A percentile compares a stretch with the other conserved stretches of the same genome.
Evolutionary conservation across 148 eudicot genomes (phyloP).

Genomic region (Camellia granthamiana): DNA sequence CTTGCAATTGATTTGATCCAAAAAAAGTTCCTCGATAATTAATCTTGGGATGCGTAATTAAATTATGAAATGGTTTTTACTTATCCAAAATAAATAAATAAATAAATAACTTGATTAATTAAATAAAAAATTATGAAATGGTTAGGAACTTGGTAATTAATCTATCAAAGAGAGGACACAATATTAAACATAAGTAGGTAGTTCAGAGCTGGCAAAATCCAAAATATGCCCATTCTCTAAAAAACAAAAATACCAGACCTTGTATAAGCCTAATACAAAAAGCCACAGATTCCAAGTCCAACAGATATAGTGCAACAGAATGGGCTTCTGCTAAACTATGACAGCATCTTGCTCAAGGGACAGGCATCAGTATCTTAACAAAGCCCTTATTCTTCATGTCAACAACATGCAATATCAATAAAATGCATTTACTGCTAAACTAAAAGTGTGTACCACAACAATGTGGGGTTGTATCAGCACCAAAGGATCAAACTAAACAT

Average conservation of each 20-base stretch:
- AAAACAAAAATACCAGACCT: background rate
- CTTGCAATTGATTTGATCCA: background rate
- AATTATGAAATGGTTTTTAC: background rate
- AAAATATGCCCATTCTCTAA: background rate
- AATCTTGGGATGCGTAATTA: background rate
- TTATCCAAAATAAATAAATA: too few species aligned
- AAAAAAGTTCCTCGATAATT: background rate
- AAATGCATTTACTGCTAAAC: background rate
- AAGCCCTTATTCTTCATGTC: background rate
- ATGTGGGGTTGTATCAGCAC: background rate
- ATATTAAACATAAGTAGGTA: background rate
- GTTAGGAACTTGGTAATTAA: background rate
- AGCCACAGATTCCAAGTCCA: background rate
- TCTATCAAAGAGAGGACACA: background rate
- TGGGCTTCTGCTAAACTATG: background rate
- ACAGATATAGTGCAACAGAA: background rate
- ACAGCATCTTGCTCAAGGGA: background rate
- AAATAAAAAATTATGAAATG: background rate
- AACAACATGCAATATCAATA: background rate
- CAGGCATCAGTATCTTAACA: background rate
- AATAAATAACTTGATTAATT: too few species aligned
- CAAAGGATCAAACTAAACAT: background rate
- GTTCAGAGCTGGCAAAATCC: constrained; percentile 8
- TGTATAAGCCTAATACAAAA: background rate
- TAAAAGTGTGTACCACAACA: background rate